These are phyloP conservation scores for Babesia bovis DNA, from an alignment of 169 alveolate genomes.

Conservation along the genomic window DNA sequence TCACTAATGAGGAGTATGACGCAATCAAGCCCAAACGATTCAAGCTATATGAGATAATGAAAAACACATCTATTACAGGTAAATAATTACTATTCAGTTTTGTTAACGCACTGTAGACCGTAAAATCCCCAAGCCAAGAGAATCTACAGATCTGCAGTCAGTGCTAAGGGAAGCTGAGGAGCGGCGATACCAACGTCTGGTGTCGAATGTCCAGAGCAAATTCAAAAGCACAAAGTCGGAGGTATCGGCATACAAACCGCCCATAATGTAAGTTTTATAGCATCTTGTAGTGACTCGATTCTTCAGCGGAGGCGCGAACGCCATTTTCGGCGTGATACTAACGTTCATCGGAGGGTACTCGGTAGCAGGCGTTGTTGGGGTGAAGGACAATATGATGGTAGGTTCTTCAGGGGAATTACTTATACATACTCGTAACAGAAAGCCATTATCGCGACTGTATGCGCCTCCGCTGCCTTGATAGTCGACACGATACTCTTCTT, in stretches of 20 bases:
- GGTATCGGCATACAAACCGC: constrained; percentile 32
- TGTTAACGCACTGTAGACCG: constrained; percentile 11
- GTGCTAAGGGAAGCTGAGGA: constrained; percentile 49
- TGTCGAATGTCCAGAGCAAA: constrained; percentile 23
- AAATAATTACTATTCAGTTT: background rate
- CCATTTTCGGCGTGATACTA: constrained; percentile 56
- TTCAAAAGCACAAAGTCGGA: background rate
- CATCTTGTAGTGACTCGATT: no score
- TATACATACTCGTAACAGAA: constrained; percentile 4
- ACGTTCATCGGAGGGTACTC: constrained; percentile 64
- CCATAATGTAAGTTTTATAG: constrained; percentile 41
- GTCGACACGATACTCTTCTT: constrained; percentile 56
- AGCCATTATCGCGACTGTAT: constrained; percentile 26
- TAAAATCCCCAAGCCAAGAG: constrained; percentile 12
- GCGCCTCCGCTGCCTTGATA: constrained; percentile 42
- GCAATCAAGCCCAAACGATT: constrained; percentile 23
- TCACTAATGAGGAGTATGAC: background rate
- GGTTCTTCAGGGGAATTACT: background rate
- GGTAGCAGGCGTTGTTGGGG: constrained; percentile 54
- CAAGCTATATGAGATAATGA: constrained; percentile 41
- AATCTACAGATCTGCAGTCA: constrained; percentile 28
- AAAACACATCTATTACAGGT: constrained; percentile 33
- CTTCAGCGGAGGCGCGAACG: constrained; percentile 55
- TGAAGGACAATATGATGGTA: constrained; percentile 46
- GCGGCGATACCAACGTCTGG: constrained; percentile 50